Base-by-base conservation (phyloP, 352 stramenopile genomes). In the Pythium myriotylum region DNA sequence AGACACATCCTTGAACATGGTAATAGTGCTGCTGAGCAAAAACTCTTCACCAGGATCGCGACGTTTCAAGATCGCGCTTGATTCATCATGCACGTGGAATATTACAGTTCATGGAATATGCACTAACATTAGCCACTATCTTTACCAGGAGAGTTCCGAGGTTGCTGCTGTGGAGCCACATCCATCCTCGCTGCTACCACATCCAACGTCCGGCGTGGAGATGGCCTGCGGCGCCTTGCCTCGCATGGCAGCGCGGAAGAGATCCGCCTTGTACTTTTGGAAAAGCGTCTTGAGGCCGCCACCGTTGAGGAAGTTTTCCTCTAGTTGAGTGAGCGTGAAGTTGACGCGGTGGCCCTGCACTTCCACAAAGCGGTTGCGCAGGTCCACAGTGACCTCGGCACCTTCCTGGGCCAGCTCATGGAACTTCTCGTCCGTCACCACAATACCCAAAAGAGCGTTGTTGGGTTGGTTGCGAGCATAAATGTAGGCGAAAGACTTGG, bases 401-500 rank as follows among this genome's bases (percentile, higher is more conserved):
- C 81, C 81, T 53, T 93, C 84, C 23, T 56, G 50, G 13, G 80
- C 81, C n/a, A 89, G 72, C 62, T 88, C 74, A 57, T 93, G 76
- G 60, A 93, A 93, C 59, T 80, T 83, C 39, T 91, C 81, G 60
- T 93, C 81, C 22, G 81, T 91, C 57, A 93, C 80, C 47, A 91
- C 77, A 56, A 93, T 91, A 19, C 84, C 84, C 59, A 93, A 55
- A 55, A 93, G 68, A 32, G 84, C 84, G 40, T 93, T 93, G 73
- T 93, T 93, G 37, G 81, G 81, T 66, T 93, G 84, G 73, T 93
- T 93, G 33, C 84, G 79, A 9, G 84, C 81, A 70, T 93, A 93
- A 49, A 93, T 93, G 68, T 93, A 93, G 23, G 84, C 84, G 63
- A 93, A 93, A 52, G 84, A 93, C 67, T 91, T 91, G 62, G 84